Evolutionary conservation across 306 rosid species (phyloP), one percentile per base, ranked within the genome.

Genomic region (Rosa chinensis): DNA sequence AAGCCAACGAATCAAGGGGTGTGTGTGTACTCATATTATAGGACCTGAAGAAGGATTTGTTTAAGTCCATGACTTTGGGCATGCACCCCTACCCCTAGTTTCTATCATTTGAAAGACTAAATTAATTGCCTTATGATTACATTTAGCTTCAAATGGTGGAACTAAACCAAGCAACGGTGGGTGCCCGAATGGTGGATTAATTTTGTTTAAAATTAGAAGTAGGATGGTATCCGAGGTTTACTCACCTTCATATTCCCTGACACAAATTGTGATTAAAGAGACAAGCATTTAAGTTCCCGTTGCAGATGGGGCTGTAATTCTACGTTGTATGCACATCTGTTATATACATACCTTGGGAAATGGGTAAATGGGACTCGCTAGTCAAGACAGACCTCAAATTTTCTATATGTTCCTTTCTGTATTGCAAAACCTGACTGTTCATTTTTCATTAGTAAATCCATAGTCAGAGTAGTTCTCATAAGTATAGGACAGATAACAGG

Each of bases 141-240:
- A 42, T 13, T 42, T 42, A 17, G 16, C 63, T 17, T 25, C 45
- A 28, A 59, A 59, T 59, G 37, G 14, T 10, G 35, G 16, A 23
- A 59, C 10, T 63, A 62, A 28, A 28, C 10, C 32, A 63, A 66
- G 23, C 70, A 35, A 66, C 45, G 17, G 6, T 23, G 64, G 5
- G 81, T 61, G 78, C 66, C 39, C 77, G 9, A 47, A 21, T 3
- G 42, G 21, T 63, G 40, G 78, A 72, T 8, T 63, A 9, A 18
- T 37, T 71, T 66, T 68, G 78, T 85, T 86, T 80, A 86, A 79
- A 73, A 64, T 64, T 77, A 82, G 79, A 69, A 67, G 74, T 66
- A 66, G 21, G 78, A 88, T 77, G 92, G 92, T 73, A 92, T 89
- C 97, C 97, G 72, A 89, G 72, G 97, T 58, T 78, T 72, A 71